Evolutionary conservation across 306 rosid species (phyloP), one percentile per base, ranked within the genome.

Genomic region (Citrullus mucosospermus): DNA sequence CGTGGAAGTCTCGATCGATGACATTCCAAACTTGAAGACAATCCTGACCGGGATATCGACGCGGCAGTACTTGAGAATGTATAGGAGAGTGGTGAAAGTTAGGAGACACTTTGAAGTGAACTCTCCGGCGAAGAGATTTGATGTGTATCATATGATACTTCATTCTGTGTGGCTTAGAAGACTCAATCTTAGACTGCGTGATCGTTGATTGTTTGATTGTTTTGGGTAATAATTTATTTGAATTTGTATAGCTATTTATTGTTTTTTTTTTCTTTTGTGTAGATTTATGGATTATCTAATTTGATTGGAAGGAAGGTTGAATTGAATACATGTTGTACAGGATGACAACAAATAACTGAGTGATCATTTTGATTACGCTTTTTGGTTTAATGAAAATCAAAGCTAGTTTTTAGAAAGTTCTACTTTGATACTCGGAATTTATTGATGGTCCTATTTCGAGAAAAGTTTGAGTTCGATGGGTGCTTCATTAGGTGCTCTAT

Each of bases 91-190:
- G 9, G 34, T 58, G 9, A 85, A 88, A 20, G 88, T 92, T 66
- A 81, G 93, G 78, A 88, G 85, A 63, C 99, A 92, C 44, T 95
- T 95, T 56, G 97, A 88, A 85, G 87, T 88, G 2, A 87, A 95
- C 71, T 89, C 85, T 62, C 93, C 97, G 2, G 90, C 97, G 0
- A 87, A 88, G 81, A 66, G 93, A 36, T 95, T 84, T 2, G 97
- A 95, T 82, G 93, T 91, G 36, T 95, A 92, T 43, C 97, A 92
- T 74, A 92, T 95, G 97, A 88, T 90, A n/a, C 90, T 95, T 13
- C 99, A 95, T 78, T 95, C 99, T 41, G 82, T 95, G 1, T 95
- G 97, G 99, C 91, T 95, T 10, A 85, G 97, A 85, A 89, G 99
- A 81, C 56, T 92, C 46, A 95, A 95, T 63, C 67, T 92, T 9